Base-by-base conservation (phyloP, 2,329 filamentous ascomycete genomes). In the Cladosporium sphaerospermum region DNA sequence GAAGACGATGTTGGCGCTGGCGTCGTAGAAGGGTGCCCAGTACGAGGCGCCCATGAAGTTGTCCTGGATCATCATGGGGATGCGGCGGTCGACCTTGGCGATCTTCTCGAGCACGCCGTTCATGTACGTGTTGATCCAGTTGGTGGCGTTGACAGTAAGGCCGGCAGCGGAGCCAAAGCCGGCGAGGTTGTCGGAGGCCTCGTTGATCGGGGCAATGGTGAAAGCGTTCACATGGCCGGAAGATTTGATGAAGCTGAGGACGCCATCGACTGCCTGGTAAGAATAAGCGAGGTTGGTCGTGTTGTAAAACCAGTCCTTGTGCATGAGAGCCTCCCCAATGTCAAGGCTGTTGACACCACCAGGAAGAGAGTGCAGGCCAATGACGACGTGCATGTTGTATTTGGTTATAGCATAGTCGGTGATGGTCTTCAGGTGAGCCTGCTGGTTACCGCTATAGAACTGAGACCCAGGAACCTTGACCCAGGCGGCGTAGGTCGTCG, bases 141-240 rank as follows among this genome's bases (percentile, higher is more conserved):
- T 60, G 9, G 62, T 59, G 28, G 63, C 67, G 14, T 56, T 58
- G 9, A 61, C 58, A 1, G 66, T 61, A 3, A 71, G 60, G 7
- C 63, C 65, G 10, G 62, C 62, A 3, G 65, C 56, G 2, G 63
- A 64, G 19, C 61, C 68, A 44, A 71, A 71, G n/a, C 54, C 61
- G 7, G 59, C 53, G 39, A 36, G 47, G 54, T 68, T 69, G 59
- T 72, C 70, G 31, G 57, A 62, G 0, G 68, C 59, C 48, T 73
- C 69, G 57, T 73, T 73, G 57, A 73, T 65, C 4, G 69, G 67
- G 3, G 61, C 62, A 39, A 73, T 55, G 49, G 67, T 69, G 57
- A 65, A 71, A 9, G 60, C 62, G 47, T 68, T 59, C 4, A 61
- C 59, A 14, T 53, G 59, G 10, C 62, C 63, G 4, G 64, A 66